phyloP scores from a whole-genome alignment of 306 rosid species.

The Styphnolobium japonicum region DNA sequence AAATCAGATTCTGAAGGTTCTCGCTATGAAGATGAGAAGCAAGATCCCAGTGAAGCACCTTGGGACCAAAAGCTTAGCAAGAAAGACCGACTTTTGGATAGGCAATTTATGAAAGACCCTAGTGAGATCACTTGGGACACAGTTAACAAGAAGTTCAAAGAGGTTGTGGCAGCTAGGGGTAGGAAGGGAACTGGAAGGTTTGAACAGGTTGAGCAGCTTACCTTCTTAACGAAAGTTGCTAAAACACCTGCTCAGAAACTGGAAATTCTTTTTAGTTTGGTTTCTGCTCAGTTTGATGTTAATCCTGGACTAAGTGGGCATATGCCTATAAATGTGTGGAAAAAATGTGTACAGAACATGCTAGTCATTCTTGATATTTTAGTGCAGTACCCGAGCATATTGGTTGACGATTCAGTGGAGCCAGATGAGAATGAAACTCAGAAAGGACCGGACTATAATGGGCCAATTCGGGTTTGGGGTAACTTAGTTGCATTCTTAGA shows the following conservation, averaged over 20 bases:
- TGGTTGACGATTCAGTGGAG: conserved; percentile 81
- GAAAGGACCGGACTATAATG: conserved; percentile 72
- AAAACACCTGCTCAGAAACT: conserved; percentile 98
- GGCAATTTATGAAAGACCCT: conserved; percentile 82
- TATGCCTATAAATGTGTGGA: conserved; percentile 96
- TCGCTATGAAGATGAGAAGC: conserved; percentile 36
- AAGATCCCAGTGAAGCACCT: conserved; percentile 38
- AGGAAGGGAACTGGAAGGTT: conserved; percentile 95
- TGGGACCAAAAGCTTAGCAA: conserved; percentile 77
- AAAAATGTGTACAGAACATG: conserved; percentile 90
- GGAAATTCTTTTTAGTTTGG: conserved; percentile 84
- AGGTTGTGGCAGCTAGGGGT: conserved; percentile 95
- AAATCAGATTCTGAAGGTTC: conserved; percentile 56
- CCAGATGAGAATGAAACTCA: conserved; percentile 91
- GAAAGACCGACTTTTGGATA: conserved; percentile 77
- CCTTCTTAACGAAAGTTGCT: conserved; percentile 91
- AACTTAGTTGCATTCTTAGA: conserved; percentile 88
- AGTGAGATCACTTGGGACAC: conserved; percentile 95
- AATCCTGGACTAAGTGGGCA: conserved; percentile 91
- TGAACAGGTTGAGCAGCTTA: conserved; percentile 94
- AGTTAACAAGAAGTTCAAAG: conserved; percentile 91
- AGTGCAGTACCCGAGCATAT: conserved; percentile 66
- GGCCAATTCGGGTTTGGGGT: conserved; percentile 87
- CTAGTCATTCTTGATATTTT: conserved; percentile 79
- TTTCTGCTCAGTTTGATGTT: conserved; percentile 96